Base-by-base conservation (phyloP, 2,329 filamentous ascomycete genomes). In the Colletotrichum sp. region DNA sequence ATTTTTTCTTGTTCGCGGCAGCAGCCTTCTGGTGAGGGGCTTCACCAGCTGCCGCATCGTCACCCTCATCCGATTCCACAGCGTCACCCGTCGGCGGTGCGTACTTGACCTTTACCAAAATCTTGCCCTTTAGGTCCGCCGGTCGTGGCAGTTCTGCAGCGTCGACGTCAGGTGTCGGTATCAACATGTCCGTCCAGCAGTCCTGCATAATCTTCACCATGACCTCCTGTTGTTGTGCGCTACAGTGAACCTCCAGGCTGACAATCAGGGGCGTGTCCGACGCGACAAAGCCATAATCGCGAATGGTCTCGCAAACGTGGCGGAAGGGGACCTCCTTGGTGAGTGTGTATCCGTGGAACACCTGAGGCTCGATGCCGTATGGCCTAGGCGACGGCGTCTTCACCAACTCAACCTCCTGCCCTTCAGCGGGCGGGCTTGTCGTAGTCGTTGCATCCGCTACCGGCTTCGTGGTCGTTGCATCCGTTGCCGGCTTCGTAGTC, bases 151-250 rank as follows among this genome's bases (percentile, higher is more conserved):
- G 89, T 8, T 83, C 80, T 16, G 85, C 83, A 13, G 86, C 84
- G 1, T 92, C 87, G 22, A 84, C 81, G 8, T 82, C 90, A 68
- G 85, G 87, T 26, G 86, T 83, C 2, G 93, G 89, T 3, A 98
- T 87, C 10, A 99, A 87, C 75, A 93, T 88, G 1, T 89, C 93
- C n/a, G 89, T 89, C 95, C 96, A 99, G 30, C 92, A 92, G 77
- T 98, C 92, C 77, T 93, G 90, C 92, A 99, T 98, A 81, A 99
- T 98, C 76, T 94, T 90, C 7, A 98, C 96, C 95, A 99, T 98
- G 74, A 93, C 90, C 78, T 94, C 91, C 83, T 99, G 97, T 84
- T 99, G 97, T 72, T 93, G 90, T 0, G 92, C 85, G 77, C 89
- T 89, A 78, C 95, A 96, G 86, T 99, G 97, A 0, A 99, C 95